Evolutionary conservation across 2,329 filamentous ascomycete species (phyloP).

Genomic region (Monosporascus sp.): DNA sequence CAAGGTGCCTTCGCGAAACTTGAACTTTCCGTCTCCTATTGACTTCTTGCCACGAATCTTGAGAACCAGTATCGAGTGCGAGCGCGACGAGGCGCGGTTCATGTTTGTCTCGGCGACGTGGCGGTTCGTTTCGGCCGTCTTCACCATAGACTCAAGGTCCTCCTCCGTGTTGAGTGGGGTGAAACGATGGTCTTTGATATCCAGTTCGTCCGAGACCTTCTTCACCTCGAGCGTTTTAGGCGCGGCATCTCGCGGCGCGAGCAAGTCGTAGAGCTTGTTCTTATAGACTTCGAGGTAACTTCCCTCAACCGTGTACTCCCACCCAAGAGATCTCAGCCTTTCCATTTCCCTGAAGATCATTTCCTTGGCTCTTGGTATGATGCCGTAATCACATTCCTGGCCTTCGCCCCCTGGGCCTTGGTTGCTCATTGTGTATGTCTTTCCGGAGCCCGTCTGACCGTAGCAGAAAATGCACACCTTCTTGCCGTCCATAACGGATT

Average conservation of each 20-base stretch:
- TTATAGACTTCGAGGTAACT: slow-evolving; percentile 98
- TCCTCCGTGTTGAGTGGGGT: slow-evolving; percentile 67
- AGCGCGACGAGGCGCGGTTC: slow-evolving; percentile 90
- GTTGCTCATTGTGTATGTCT: slow-evolving; percentile 82
- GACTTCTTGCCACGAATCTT: slow-evolving; percentile 68
- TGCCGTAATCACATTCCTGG: slow-evolving; percentile 71
- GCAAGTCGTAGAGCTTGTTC: slow-evolving; percentile 87
- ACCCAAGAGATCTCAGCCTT: slow-evolving; percentile 81
- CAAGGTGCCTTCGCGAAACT: slow-evolving; percentile 85
- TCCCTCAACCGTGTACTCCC: slow-evolving; percentile 90
- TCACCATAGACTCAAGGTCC: slow-evolving; percentile 74
- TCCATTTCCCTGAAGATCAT: slow-evolving; percentile 91
- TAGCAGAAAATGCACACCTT: slow-evolving; percentile 99
- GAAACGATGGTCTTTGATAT: slow-evolving; percentile 26
- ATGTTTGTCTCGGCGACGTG: slow-evolving; percentile 96
- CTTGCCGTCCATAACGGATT: slow-evolving; percentile 93
- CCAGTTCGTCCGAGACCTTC: slow-evolving; percentile 23
- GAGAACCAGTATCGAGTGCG: slow-evolving; percentile 93
- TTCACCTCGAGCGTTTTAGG: slow-evolving; percentile 55
- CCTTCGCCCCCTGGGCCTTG: slow-evolving; percentile 4
- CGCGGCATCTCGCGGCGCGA: slow-evolving; percentile 60
- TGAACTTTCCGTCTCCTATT: slow-evolving; percentile 56
- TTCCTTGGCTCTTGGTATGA: slow-evolving; percentile 88
- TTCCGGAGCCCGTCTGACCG: slow-evolving; percentile 93
- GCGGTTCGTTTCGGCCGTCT: slow-evolving; percentile 76